Conservation (phyloP, 2,329 filamentous ascomycete genomes). For the Trichoderma pleuroti region DNA sequence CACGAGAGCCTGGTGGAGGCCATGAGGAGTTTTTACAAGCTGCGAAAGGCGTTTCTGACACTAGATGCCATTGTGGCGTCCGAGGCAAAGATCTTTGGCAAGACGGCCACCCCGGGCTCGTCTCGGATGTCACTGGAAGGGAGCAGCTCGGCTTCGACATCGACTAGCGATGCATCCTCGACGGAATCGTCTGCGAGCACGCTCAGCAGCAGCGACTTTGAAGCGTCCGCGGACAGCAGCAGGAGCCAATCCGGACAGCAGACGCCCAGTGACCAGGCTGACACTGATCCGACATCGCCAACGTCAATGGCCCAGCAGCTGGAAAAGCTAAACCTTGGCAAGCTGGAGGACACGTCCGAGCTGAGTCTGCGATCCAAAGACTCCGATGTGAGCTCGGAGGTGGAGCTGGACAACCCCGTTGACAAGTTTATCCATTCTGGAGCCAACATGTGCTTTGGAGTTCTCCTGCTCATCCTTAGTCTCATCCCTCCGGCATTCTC, state of each 20-base stretch:
- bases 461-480: conserved; percentile 81
- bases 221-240: conserved; percentile 52
- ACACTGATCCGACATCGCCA: conserved; percentile 22
- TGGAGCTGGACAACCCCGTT: conserved; percentile 65
- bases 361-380: conserved; percentile 30
- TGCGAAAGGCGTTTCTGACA: conserved; percentile 82
- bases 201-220: conserved; percentile 21
- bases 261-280: conserved; percentile 36
- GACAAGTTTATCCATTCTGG: conserved; percentile 90
- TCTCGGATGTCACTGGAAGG: neutral
- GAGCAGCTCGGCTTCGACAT: neutral
- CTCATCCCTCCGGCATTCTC: conserved; percentile 89
- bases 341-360: conserved; percentile 18
- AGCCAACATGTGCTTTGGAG: conserved; percentile 83
- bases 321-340: conserved; percentile 21
- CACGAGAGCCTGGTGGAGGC: conserved; percentile 92
- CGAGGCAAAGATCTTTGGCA: conserved; percentile 53
- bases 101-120: neutral
- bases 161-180: conserved; percentile 26
- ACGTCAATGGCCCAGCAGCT: conserved; percentile 23
- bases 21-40: conserved; percentile 86
- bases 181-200: conserved; percentile 26
- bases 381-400: conserved; percentile 55
- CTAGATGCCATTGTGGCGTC: conserved; percentile 74
- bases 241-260: conserved; percentile 44